Evolutionary conservation across 1,284 basidiomycete genomes (phyloP), one percentile per base, ranked within the genome.

Genomic region (Cutaneotrichosporon curvatum): DNA sequence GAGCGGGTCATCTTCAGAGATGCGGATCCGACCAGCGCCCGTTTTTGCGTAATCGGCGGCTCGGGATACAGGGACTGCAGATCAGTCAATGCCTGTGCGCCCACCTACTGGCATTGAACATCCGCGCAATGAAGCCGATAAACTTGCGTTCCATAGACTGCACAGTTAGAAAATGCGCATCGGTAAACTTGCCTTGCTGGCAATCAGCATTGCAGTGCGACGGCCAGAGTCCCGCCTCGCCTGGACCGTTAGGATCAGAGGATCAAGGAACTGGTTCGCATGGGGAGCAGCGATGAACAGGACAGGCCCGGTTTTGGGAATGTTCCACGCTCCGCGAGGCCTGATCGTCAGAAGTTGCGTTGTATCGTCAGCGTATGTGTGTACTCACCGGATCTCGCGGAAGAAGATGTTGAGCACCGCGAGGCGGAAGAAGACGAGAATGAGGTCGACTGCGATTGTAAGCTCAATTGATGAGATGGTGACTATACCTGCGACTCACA

Each of bases 241-340:
- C 72, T 97, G 88, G 42, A 88, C 80, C 52, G 82, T 83, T 37
- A 99, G 75, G 37, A 98, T 77, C 38, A 98, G 73, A 8, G 95
- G 92, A 65, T 99, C 95, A 45, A 98, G 80, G 71, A 99, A 98
- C 87, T 98, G 72, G 70, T 98, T 99, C 65, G 87, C 85, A 73
- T 99, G 95, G 16, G 95, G 95, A 12, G 90, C 95, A 40, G 81
- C 90, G 43, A 95, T 94, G 73, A 99, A 96, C 63, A 99, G 91
- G 57, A 97, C 81, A 7, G 95, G 88, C 0, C 91, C 95, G 55
- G 88, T 80, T 51, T 78, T 78, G 30, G 95, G 95, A 44, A 99
- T 90, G 63, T 96, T 87, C 78, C 87, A 96, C 34, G 92, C 85
- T 42, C 95, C 90, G 68, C 95, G 79, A 2, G 92, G 89, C 55